Percentiles rank a stretch among this genome's conserved stretches.
Conservation (phyloP, 106 monocot species). For the Vanilla planifolia region DNA sequence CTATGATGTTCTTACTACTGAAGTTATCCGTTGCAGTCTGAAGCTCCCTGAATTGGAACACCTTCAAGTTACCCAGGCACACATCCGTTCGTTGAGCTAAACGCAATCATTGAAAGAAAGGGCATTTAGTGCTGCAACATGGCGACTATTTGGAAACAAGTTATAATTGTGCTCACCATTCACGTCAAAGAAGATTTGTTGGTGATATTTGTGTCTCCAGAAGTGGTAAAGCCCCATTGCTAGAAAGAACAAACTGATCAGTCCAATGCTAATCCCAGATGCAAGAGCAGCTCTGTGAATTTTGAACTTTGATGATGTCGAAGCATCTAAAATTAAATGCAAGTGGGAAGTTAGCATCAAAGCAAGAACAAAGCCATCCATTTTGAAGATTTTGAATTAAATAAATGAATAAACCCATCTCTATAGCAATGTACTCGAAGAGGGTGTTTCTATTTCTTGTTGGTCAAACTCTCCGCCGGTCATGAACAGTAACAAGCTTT, state of each 20-base stretch:
- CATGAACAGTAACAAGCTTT: too few species aligned
- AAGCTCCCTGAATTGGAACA: constrained; percentile 52
- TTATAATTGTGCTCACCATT: constrained; percentile 20
- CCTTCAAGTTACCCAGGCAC: constrained; percentile 39
- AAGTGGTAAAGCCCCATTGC: constrained; percentile 16
- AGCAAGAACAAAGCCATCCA: neutral
- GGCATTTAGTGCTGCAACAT: neutral
- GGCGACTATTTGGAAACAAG: neutral
- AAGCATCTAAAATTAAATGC: constrained; percentile 9
- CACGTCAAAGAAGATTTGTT: constrained; percentile 31
- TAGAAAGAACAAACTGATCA: constrained; percentile 14
- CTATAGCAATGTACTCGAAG: neutral
- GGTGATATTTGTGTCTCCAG: constrained; percentile 33
- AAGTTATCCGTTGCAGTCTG: constrained; percentile 58
- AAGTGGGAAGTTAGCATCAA: neutral
- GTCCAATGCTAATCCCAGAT: constrained; percentile 24
- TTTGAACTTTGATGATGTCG: constrained; percentile 18
- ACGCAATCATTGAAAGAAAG: constrained; percentile 1
- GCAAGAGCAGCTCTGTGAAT: constrained; percentile 23
- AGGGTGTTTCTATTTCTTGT: neutral
- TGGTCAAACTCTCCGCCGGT: too few species aligned
- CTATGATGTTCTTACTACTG: constrained; percentile 41
- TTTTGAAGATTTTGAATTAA: neutral
- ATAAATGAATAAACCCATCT: neutral
- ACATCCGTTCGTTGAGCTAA: constrained; percentile 28